phyloP scores from a whole-genome alignment of 225 moss, liverwort and hornwort genomes.

The Antitrichia curtipendula region DNA sequence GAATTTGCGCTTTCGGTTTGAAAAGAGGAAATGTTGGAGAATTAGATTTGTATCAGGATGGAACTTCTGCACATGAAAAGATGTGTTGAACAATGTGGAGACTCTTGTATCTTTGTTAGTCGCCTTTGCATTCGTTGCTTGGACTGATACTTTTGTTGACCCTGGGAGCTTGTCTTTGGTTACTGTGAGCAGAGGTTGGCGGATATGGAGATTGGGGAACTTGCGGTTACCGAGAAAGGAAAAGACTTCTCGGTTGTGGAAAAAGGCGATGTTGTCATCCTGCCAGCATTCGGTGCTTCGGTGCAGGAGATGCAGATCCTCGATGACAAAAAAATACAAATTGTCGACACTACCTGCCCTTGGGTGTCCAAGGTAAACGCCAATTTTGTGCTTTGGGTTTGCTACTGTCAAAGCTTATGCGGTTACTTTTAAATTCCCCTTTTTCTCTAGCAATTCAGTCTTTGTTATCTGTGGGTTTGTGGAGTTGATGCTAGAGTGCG shows the following conservation, averaged over 20 bases:
- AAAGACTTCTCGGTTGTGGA: conserved; percentile 71
- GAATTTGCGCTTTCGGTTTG: not conserved
- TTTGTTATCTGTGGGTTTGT: not conserved
- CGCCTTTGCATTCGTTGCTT: not conserved
- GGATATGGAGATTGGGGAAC: conserved; percentile 40
- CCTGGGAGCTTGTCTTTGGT: not conserved
- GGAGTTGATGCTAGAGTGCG: not conserved
- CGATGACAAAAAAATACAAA: conserved; percentile 72
- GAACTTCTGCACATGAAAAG: not conserved
- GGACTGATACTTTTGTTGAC: not conserved
- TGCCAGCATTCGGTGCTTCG: conserved; percentile 95
- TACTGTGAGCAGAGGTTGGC: conserved; percentile 39
- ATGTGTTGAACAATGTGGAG: not conserved
- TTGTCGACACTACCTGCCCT: conserved; percentile 97
- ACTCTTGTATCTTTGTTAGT: not conserved
- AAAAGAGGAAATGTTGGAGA: not conserved
- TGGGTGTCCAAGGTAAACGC: conserved; percentile 91
- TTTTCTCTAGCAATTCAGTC: not conserved
- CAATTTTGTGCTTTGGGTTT: not conserved
- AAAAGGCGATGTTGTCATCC: conserved; percentile 66
- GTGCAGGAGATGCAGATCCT: conserved; percentile 85
- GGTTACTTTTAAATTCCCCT: not conserved
- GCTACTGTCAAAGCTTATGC: not conserved
- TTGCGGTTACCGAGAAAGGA: conserved; percentile 39
- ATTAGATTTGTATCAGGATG: not conserved